A percentile compares a stretch with the other conserved stretches of the same genome.
These are phyloP conservation scores for Euphorbia peplus DNA, from an alignment of 345 rosid species.

Conservation along the genomic window DNA sequence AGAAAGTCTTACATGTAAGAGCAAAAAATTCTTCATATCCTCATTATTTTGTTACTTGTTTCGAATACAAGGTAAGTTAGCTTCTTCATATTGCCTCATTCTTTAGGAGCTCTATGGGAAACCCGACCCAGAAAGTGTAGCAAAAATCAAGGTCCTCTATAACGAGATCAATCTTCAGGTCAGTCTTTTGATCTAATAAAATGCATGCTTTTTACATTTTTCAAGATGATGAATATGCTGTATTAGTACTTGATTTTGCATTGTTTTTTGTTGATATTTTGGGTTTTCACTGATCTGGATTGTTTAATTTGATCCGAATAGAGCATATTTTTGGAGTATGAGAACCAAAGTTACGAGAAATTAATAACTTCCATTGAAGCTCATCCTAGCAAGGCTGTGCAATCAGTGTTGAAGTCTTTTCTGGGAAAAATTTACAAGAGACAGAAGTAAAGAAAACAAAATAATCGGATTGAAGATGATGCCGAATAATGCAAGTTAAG, in stretches of 20 bases:
- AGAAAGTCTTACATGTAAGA: constrained; percentile 20
- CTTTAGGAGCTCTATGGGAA: constrained; percentile 81
- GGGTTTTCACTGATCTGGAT: neutral
- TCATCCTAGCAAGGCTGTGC: constrained; percentile 67
- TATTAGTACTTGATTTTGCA: neutral
- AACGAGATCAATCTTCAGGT: constrained; percentile 73
- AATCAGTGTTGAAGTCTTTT: constrained; percentile 80
- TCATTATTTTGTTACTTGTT: neutral
- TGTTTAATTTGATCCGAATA: constrained; percentile 12
- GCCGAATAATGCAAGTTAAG: constrained; percentile 6
- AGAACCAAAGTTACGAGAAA: constrained; percentile 71
- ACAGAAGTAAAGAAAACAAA: constrained; percentile 32
- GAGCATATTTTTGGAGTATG: constrained; percentile 67
- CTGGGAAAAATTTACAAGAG: constrained; percentile 89
- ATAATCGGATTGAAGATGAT: neutral
- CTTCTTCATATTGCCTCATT: neutral
- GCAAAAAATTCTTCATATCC: neutral
- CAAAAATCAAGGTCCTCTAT: constrained; percentile 68
- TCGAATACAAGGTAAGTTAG: no score
- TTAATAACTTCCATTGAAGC: constrained; percentile 56
- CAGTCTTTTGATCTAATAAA: constrained; percentile 7
- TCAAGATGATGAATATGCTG: neutral
- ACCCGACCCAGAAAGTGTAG: constrained; percentile 52
- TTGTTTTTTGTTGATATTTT: neutral
- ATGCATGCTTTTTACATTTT: neutral